Evolutionary conservation across 2,329 filamentous ascomycete genomes (phyloP).

Genomic region (Fusarium oxysporum): DNA sequence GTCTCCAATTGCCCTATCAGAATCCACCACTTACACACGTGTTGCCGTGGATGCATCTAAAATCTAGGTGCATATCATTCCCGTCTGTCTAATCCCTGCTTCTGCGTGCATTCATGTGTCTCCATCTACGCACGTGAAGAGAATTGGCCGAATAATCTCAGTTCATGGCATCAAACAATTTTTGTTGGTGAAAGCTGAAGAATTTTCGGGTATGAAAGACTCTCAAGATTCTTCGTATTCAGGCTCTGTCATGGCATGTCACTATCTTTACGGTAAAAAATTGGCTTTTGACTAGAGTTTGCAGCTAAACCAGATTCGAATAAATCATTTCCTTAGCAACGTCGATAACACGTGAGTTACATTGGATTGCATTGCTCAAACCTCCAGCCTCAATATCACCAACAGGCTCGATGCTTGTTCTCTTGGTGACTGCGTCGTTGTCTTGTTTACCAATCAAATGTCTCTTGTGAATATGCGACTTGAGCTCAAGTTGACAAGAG

Average conservation of each 20-base stretch:
- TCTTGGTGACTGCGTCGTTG: not conserved
- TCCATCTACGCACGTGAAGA: conserved; percentile 31
- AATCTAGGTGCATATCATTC: conserved; percentile 31
- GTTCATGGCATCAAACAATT: not conserved
- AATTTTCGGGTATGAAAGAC: not conserved
- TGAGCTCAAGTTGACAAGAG: conserved; percentile 1
- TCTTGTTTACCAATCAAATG: not conserved
- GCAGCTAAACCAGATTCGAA: conserved; percentile 25
- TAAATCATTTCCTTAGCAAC: conserved; percentile 30
- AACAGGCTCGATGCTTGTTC: conserved; percentile 9
- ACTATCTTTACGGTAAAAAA: not conserved
- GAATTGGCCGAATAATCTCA: not conserved
- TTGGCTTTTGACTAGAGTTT: conserved; percentile 26
- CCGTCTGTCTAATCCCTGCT: conserved; percentile 18
- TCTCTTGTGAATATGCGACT: not conserved
- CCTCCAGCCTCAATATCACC: not conserved
- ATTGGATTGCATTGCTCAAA: conserved; percentile 8
- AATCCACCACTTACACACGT: conserved; percentile 29
- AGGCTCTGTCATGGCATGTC: not conserved
- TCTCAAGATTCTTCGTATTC: not conserved
- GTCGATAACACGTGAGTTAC: not conserved
- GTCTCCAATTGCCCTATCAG: conserved; percentile 37
- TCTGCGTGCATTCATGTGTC: conserved; percentile 27
- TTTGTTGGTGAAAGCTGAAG: not conserved
- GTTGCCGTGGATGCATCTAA: conserved; percentile 15